Evolutionary conservation across 2,329 filamentous ascomycete genomes (phyloP).

Genomic region (Arthrocladium fulminans): DNA sequence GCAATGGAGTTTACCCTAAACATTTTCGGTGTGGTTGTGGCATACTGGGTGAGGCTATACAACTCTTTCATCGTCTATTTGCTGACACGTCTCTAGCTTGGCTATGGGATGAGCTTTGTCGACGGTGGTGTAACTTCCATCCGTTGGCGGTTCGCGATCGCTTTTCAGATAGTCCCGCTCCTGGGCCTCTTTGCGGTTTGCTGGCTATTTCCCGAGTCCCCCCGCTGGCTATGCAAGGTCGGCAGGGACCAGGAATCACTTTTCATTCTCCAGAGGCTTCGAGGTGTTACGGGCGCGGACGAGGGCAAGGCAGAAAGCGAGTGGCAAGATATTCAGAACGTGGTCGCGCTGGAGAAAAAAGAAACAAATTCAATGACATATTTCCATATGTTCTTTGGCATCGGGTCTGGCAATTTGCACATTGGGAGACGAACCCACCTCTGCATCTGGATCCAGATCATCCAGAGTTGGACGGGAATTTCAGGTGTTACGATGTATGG

Average conservation of each 20-base stretch:
- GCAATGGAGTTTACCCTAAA: slow-evolving; percentile 66
- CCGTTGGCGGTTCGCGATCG: slow-evolving; percentile 60
- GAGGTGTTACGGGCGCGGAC: slow-evolving; percentile 46
- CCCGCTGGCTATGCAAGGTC: slow-evolving; percentile 57
- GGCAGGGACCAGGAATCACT: slow-evolving; percentile 58
- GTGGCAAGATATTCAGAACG: slow-evolving; percentile 59
- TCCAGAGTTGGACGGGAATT: slow-evolving; percentile 63
- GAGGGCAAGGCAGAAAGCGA: slow-evolving; percentile 52
- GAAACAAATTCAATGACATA: slow-evolving; percentile 43
- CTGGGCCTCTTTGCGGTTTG: slow-evolving; percentile 47
- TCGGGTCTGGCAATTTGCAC: slow-evolving; percentile 56
- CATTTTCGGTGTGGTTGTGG: slow-evolving; percentile 36
- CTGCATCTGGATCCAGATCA: slow-evolving; percentile 62
- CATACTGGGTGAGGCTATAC: too few relatives aligned
- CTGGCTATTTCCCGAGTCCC: slow-evolving; percentile 63
- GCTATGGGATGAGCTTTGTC: slow-evolving; percentile 50
- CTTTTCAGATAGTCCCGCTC: slow-evolving; percentile 60
- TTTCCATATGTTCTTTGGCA: slow-evolving; percentile 57
- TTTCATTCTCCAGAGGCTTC: slow-evolving; percentile 55
- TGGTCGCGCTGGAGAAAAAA: slow-evolving; percentile 48
- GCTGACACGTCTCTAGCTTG: too few relatives aligned
- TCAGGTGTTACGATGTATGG: slow-evolving; percentile 57
- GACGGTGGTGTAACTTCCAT: slow-evolving; percentile 52
- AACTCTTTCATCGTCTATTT: too few relatives aligned
- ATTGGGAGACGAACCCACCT: slow-evolving; percentile 59